Base-by-base conservation (phyloP, 768 basidiomycete genomes). In the Mycena maculata region DNA sequence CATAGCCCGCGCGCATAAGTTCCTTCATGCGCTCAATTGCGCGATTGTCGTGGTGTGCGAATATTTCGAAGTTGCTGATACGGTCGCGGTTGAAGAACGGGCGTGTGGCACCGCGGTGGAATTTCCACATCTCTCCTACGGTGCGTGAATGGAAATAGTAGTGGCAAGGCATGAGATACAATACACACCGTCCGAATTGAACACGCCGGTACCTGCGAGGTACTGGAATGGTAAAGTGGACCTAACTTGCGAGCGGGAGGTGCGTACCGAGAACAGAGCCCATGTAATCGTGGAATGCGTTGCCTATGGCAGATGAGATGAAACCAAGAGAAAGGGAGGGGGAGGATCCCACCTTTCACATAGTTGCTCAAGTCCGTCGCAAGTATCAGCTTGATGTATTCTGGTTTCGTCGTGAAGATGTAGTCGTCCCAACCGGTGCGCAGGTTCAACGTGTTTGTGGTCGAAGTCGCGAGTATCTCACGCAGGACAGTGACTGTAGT, bases 41-140 rank as follows among this genome's bases (percentile, higher is more conserved):
- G 22, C 82, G 76, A 49, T 85, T 83, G 8, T 85, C 81, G 54
- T 88, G 88, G 20, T 82, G 78, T 52, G 84, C 85, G 67, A 90
- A 91, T 36, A 85, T 88, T 18, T 90, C 85, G 60, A 90, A 91
- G 72, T 90, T 84, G 45, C 82, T 85, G 60, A 90, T 86, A 31
- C 84, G 81, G 44, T 91, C 89, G 50, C 81, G 83, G 61, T 75
- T 85, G 79, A 93, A 92, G 79, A 92, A 92, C 0, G 91, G 91
- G 1, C 91, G 86, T 0, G 89, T 88, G 78, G 91, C 88, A 4
- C 81, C 72, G 18, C 90, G 86, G 74, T 92, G 90, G 70, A 90
- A 85, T 72, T 89, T 92, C 91, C 91, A 92, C 78, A 86, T 83
- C 1, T 90, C 87, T 28, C 23, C 56, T 39, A 20, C 13, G 30